phyloP scores from a whole-genome alignment of 2,329 filamentous ascomycete species.

The Fusarium chuoi region DNA sequence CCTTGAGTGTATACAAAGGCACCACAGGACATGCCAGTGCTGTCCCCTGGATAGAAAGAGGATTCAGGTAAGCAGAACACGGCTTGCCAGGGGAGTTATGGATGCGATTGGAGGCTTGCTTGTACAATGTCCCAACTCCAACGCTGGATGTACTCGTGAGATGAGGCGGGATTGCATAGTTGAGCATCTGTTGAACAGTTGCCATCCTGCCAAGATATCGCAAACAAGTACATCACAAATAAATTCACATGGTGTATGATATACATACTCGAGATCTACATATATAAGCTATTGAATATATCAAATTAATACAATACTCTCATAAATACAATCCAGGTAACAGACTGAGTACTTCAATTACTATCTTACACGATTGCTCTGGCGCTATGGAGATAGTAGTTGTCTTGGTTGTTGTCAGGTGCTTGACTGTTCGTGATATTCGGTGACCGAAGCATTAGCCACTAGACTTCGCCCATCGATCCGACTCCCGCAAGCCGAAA shows the following conservation, averaged over 20 bases:
- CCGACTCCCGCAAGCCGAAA: not conserved
- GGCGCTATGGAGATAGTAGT: too few relatives aligned
- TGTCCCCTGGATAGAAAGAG: not conserved
- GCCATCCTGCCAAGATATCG: rapidly evolving
- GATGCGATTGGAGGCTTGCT: not conserved
- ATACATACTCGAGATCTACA: not conserved
- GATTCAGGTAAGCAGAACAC: not conserved
- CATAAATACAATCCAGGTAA: too few relatives aligned
- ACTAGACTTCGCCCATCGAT: not conserved
- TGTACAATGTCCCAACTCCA: not conserved
- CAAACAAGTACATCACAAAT: too few relatives aligned
- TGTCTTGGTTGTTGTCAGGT: too few relatives aligned
- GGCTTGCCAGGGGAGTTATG: not conserved
- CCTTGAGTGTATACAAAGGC: not conserved
- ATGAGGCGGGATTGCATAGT: not conserved
- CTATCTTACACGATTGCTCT: too few relatives aligned
- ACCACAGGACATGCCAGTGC: not conserved
- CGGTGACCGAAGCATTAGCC: not conserved
- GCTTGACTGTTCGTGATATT: too few relatives aligned
- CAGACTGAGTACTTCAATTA: too few relatives aligned
- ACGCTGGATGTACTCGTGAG: not conserved
- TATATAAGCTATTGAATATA: rapidly evolving
- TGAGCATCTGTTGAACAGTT: not conserved
- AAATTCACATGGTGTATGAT: not conserved
- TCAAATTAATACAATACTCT: too few relatives aligned